Conservation (phyloP, 768 basidiomycete genomes). For the Solioccasus polychromus region DNA sequence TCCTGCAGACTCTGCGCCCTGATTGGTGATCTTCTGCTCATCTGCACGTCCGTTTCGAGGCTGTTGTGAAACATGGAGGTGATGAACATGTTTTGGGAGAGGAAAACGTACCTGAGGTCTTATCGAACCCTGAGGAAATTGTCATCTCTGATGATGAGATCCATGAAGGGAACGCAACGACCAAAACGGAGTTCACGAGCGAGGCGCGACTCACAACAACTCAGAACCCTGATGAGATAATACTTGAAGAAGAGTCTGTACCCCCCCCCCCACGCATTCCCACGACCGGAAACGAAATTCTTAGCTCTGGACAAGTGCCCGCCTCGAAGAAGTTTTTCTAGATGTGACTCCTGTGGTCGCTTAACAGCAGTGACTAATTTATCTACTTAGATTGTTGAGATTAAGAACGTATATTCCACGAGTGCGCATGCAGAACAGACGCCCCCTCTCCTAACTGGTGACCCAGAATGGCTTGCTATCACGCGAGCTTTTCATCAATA, state of each 20-base stretch:
- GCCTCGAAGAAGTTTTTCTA: constrained; percentile 67
- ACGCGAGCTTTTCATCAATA: constrained; percentile 81
- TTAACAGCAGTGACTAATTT: neutral
- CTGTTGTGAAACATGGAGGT: constrained; percentile 48
- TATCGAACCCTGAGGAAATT: constrained; percentile 40
- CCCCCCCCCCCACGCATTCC: neutral
- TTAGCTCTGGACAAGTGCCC: constrained; percentile 91
- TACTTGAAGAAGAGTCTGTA: constrained; percentile 39
- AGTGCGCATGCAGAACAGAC: constrained; percentile 7
- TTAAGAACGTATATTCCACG: constrained; percentile 33
- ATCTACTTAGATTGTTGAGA: constrained; percentile 65
- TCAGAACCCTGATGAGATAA: constrained; percentile 52
- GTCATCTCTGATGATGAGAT: constrained; percentile 36
- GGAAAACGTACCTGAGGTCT: neutral
- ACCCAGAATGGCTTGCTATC: constrained; percentile 94
- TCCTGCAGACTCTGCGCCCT: constrained; percentile 71
- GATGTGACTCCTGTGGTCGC: constrained; percentile 49
- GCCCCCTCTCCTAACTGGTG: constrained; percentile 56
- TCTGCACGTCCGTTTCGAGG: constrained; percentile 84
- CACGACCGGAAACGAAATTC: constrained; percentile 67
- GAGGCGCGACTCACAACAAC: constrained; percentile 32
- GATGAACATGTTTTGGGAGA: neutral
- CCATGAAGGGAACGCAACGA: constrained; percentile 4
- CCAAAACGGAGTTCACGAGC: constrained; percentile 25
- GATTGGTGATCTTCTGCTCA: constrained; percentile 93